Conservation (phyloP, 257 asterid genomes). For the Nicotiana tomentosiformis region DNA sequence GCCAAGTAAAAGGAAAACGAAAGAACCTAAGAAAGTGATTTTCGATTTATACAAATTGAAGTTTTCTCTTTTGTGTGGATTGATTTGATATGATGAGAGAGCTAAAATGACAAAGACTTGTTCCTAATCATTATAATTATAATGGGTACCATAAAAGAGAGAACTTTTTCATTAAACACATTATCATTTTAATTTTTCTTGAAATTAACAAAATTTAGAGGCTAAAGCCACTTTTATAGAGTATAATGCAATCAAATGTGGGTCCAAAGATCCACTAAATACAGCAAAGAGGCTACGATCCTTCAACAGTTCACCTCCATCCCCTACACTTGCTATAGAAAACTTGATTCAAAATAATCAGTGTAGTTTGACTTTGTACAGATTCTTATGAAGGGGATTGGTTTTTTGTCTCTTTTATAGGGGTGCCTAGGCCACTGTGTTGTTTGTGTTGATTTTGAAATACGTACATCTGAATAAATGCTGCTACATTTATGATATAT, state of each 20-base stretch:
- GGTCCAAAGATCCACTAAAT: slow-evolving; percentile 1
- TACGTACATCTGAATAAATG: slow-evolving; percentile 11
- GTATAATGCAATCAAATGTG: not conserved
- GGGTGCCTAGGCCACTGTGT: slow-evolving; percentile 7
- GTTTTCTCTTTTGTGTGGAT: not conserved
- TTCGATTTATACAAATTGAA: not conserved
- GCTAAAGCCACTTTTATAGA: not conserved
- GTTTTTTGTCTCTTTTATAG: not conserved
- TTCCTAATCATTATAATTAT: not conserved
- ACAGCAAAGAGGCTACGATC: not conserved
- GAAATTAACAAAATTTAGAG: not conserved
- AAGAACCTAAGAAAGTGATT: not conserved
- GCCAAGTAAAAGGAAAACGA: not conserved
- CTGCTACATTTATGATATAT: slow-evolving; percentile 16
- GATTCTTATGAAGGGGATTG: not conserved
- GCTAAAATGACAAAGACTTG: not conserved
- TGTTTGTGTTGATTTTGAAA: slow-evolving; percentile 7
- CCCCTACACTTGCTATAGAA: too few species aligned
- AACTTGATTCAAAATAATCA: not conserved
- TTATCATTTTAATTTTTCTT: not conserved
- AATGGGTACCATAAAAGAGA: not conserved
- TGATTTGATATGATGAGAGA: not conserved
- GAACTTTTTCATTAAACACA: not conserved
- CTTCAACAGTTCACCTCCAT: not conserved
- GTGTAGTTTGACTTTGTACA: slow-evolving; percentile 26